Conservation (phyloP, 1,139 yeast genomes). For the Blastobotrys niveus region DNA sequence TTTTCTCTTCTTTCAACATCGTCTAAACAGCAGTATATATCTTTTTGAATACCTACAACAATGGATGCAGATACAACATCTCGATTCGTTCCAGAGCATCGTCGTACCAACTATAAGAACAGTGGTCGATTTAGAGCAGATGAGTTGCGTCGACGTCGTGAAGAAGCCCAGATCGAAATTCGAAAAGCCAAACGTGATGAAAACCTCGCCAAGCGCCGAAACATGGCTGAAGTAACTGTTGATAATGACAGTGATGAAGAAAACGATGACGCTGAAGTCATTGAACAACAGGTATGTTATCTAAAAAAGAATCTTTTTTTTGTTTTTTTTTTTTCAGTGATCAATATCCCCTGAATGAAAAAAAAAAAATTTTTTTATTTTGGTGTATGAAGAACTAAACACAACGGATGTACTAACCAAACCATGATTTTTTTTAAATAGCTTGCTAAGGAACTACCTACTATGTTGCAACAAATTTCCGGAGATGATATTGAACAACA, state of each 20-base stretch:
- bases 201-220: conserved; percentile 87
- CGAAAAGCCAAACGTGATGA: conserved; percentile 97
- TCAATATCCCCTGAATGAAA: too few species aligned
- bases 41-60: background rate
- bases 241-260: conserved; percentile 45
- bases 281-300: conserved; percentile 7
- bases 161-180: conserved; percentile 93
- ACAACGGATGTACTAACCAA: conserved; percentile 22
- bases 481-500: conserved; percentile 76
- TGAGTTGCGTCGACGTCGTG: conserved; percentile 96
- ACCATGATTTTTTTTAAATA: too few species aligned
- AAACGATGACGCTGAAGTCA: conserved; percentile 21
- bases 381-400: too few species aligned
- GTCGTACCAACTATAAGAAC: conserved; percentile 94
- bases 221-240: conserved; percentile 42
- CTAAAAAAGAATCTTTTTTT: too few species aligned
- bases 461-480: conserved; percentile 75
- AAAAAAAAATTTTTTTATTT: background rate
- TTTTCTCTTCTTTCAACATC: conserved; percentile 1
- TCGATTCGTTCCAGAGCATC: conserved; percentile 93
- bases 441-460: conserved; percentile 87
- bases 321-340: background rate
- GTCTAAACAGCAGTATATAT: background rate
- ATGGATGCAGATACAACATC: conserved; percentile 79
- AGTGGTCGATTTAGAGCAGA: conserved; percentile 92